Base-by-base conservation (phyloP, 1,284 basidiomycete genomes). In the Tremellales sp. region DNA sequence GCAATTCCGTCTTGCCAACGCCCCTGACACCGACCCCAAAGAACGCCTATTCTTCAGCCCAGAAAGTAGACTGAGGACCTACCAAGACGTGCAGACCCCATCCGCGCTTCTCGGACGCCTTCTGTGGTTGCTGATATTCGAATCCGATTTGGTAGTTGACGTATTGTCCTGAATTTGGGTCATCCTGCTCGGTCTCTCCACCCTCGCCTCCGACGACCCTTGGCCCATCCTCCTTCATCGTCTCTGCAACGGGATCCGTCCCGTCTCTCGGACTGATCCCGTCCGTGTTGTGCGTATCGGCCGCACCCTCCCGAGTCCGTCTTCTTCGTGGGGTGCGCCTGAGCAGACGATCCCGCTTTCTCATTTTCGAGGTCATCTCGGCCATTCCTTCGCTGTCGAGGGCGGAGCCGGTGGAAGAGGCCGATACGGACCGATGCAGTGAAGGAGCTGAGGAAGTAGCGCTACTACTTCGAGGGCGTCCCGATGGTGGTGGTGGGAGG, bases 111-210 rank as follows among this genome's bases (percentile, higher is more conserved):
- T 59, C 56, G 4, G 22, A 13, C 4, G 59, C 61, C 24, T 52
- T 54, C 33, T 57, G 48, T 1, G 60, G 49, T 11, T 62, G 50
- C 33, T 58, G 57, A 46, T 73, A 75, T 29, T 62, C 57, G 40
- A 74, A 75, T 6, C 67, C 66, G n/a, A 73, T 56, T 31, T 71
- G 68, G 48, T 67, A 72, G 51, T 75, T 75, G 45, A 75, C 68
- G 45, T 67, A 75, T 43, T 70, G 65, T 5, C 69, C 71, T 6
- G 54, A 61, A 41, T 67, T 61, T 17, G 52, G 51, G 27, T 69
- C 66, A 8, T 65, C 67, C 24, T 60, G 61, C 22, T 59, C 58
- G 24, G 49, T 33, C 2, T 43, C 43, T n/a, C 46, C 54, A 40
- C 29, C 31, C 8, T 43, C 48, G 17, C 49, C 53, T 21, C 45